Evolutionary conservation across 2,329 filamentous ascomycete species (phyloP), one percentile per base, ranked within the genome.

Genomic region (Aspergillus thermomutatus): DNA sequence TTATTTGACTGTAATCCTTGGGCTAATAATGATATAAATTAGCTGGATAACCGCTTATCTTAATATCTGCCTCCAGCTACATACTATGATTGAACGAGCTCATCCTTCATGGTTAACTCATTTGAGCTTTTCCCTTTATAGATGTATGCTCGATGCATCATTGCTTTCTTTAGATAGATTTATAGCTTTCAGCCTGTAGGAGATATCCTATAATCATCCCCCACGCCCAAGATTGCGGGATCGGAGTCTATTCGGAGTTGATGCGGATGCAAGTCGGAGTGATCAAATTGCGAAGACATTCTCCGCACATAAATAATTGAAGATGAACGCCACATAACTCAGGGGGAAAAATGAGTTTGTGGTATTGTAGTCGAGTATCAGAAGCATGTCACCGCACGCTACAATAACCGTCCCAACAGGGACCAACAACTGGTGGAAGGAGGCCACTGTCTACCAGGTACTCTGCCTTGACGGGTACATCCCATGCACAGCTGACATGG

Each of bases 401-500:
- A 49, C 50, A 17, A 31, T 54, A 17, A 34, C 34, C 1, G 62
- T 65, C 25, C 62, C 63, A 9, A 63, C 60, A 5, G 63, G 62
- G 48, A 56, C 54, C 5, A 64, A 65, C 50, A 66, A 66, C 49
- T 74, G 72, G 72, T 74, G 72, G 72, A 72, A 74, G 57, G 69
- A 73, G 57, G 69, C 65, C 19, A 67, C 68, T 2, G 60, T 74
- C 37, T 74, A 74, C 51, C 69, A 72, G 55, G 61, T 64, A 31
- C 49, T 52, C 25, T 11, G 9, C 23, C n/a, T 23, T 14, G n/a
- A 3, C 40, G 0, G 5, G 26, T 49, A 4, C n/a, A n/a, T 5
- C 3, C 14, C 31, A 40, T 8, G 5, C 43, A 53, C 49, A 58
- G 45, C n/a, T 4, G 31, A 34, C 14, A 34, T 28, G 27, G 8